Percentiles rank a stretch among this genome's conserved stretches.
Conservation (phyloP, 345 rosid genomes). For the Salix dunnii region DNA sequence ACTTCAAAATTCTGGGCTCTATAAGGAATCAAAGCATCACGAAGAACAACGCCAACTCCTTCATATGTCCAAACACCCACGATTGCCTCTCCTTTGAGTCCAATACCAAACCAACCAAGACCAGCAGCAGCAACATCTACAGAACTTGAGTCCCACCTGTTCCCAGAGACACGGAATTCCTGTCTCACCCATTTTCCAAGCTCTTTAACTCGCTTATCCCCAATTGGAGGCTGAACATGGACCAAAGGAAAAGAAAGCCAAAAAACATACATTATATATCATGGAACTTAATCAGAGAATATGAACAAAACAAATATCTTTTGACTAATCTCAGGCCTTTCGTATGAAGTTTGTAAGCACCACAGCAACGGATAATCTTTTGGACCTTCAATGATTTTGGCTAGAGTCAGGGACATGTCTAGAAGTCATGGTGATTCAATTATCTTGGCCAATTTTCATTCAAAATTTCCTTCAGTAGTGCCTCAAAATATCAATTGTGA, state of each 20-base stretch:
- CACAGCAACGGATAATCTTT: background rate
- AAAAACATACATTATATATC: background rate
- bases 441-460: background rate
- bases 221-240: slow-evolving; percentile 74
- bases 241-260: slow-evolving; percentile 3
- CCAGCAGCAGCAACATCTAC: slow-evolving; percentile 81
- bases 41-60: slow-evolving; percentile 63
- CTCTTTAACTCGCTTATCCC: slow-evolving; percentile 62
- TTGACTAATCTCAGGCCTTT: background rate
- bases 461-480: background rate
- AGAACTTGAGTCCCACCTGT: slow-evolving; percentile 75
- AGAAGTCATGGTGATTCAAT: background rate
- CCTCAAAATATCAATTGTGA: background rate
- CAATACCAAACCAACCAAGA: slow-evolving; percentile 83
- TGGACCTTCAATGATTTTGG: background rate
- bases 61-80: slow-evolving; percentile 84
- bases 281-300: background rate
- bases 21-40: slow-evolving; percentile 66
- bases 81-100: slow-evolving; percentile 73
- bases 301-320: background rate
- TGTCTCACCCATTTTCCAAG: slow-evolving; percentile 80
- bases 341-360: background rate
- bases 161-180: slow-evolving; percentile 58
- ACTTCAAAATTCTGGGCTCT: slow-evolving; percentile 69
- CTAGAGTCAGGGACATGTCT: background rate